Conservation (phyloP, 2,329 filamentous ascomycete species). For the Colletotrichum simmondsii region DNA sequence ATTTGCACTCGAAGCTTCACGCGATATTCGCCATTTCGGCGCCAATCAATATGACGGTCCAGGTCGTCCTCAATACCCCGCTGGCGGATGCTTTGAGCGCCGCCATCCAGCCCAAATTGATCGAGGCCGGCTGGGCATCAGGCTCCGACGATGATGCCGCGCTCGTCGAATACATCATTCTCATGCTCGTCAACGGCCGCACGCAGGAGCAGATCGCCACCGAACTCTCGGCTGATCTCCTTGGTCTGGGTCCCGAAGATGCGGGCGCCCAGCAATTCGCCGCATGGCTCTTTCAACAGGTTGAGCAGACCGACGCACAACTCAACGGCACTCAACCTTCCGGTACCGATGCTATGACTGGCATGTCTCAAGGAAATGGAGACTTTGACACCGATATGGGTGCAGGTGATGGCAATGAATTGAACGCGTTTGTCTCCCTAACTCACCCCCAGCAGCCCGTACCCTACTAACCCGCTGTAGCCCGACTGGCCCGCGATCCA, state of each 20-base stretch:
- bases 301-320: constrained; percentile 74
- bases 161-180: constrained; percentile 93
- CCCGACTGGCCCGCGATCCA: constrained; percentile 93
- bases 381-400: constrained; percentile 81
- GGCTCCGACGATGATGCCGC: constrained; percentile 82
- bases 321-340: constrained; percentile 61
- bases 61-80: constrained; percentile 81
- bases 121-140: constrained; percentile 92
- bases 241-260: constrained; percentile 85
- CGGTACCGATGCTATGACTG: constrained; percentile 41
- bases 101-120: constrained; percentile 89
- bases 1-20: constrained; percentile 17
- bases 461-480: constrained; percentile 65
- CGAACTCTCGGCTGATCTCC: constrained; percentile 88
- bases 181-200: constrained; percentile 97
- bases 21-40: constrained; percentile 20
- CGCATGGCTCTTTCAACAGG: constrained; percentile 92
- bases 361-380: constrained; percentile 50
- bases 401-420: constrained; percentile 59
- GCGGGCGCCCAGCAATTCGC: constrained; percentile 85
- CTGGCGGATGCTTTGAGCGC: constrained; percentile 85
- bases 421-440: constrained; percentile 66
- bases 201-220: constrained; percentile 88
- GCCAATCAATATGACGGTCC: constrained; percentile 75
- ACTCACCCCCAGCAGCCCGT: constrained; percentile 13